phyloP scores from a whole-genome alignment of 768 basidiomycete genomes.

The Stropharia rugosoannulata region DNA sequence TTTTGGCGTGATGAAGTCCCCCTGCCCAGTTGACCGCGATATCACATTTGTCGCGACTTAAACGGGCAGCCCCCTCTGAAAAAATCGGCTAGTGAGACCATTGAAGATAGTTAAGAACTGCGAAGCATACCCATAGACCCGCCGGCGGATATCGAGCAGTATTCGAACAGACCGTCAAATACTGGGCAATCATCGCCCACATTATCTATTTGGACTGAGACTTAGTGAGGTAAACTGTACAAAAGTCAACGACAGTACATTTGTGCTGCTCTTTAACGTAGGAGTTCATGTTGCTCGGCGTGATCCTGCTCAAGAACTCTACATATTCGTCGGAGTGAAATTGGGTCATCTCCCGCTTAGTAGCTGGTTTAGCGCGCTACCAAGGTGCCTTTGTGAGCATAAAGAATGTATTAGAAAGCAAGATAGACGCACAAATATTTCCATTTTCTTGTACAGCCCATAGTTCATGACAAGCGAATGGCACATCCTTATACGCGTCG shows the following conservation, averaged over 20 bases:
- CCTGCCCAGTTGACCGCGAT: slow-evolving; percentile 99
- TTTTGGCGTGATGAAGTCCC: slow-evolving; percentile 97
- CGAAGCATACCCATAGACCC: slow-evolving; percentile 91
- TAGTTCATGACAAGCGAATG: slow-evolving; percentile 99
- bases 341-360: slow-evolving; percentile 99
- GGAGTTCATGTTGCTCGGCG: slow-evolving; percentile 92
- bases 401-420: neutral
- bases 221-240: neutral
- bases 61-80: slow-evolving; percentile 92
- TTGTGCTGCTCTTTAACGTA: slow-evolving; percentile 95
- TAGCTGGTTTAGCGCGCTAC: slow-evolving; percentile 98
- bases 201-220: slow-evolving; percentile 59
- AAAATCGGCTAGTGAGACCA: neutral
- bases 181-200: slow-evolving; percentile 99
- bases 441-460: slow-evolving; percentile 99
- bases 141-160: slow-evolving; percentile 99
- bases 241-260: slow-evolving; percentile 48
- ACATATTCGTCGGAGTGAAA: slow-evolving; percentile 99
- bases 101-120: neutral
- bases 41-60: slow-evolving; percentile 96
- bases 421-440: slow-evolving; percentile 86
- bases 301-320: slow-evolving; percentile 92
- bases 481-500: slow-evolving; percentile 98
- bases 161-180: slow-evolving; percentile 98
- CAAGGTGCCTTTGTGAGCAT: neutral